Evolutionary conservation across 441 rosid genomes (phyloP), one percentile per base, ranked within the genome.

Genomic region (Jatropha multifida): DNA sequence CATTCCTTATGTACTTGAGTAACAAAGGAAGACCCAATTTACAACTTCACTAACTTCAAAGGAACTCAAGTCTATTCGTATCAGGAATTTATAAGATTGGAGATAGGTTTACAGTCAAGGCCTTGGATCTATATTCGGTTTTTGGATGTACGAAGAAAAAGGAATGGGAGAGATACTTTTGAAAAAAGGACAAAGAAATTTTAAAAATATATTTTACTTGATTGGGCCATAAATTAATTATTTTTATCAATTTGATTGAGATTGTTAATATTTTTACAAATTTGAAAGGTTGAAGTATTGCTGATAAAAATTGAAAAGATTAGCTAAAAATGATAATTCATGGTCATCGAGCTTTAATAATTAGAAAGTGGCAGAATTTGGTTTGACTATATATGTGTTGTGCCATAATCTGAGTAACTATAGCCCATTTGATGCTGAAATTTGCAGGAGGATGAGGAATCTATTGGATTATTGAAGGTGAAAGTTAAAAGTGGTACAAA

Each of bases 391-490:
- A 4, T 68, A 59, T 60, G 26, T 64, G 26, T 64, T 74, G 68
- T 32, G 32, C 32, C 32, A 27, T 26, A 2, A 42, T 48, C 38
- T 20, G 32, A 49, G 79, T 77, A 59, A 71, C 42, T 80, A 37
- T 66, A 59, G 15, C 62, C 52, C 42, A 54, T 79, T 68, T 82
- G 76, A 76, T 73, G 65, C 49, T 80, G 75, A 74, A 74, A 58
- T 49, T 87, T 74, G 81, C 82, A 79, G 81, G 92, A 92, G 85
- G 90, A 82, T 77, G 91, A 86, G 73, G 98, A 96, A 81, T 90
- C 86, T 84, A 91, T 96, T 65, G 99, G 99, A 79, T 69, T 89
- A 77, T 77, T 96, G 86, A 93, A 90, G 88, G 81, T 91, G 67
- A 92, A 82, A 79, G 84, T 96, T 56, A 81, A 85, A 76, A 89